Base-by-base conservation (phyloP, 306 rosid species). In the Cicer yamashitae region DNA sequence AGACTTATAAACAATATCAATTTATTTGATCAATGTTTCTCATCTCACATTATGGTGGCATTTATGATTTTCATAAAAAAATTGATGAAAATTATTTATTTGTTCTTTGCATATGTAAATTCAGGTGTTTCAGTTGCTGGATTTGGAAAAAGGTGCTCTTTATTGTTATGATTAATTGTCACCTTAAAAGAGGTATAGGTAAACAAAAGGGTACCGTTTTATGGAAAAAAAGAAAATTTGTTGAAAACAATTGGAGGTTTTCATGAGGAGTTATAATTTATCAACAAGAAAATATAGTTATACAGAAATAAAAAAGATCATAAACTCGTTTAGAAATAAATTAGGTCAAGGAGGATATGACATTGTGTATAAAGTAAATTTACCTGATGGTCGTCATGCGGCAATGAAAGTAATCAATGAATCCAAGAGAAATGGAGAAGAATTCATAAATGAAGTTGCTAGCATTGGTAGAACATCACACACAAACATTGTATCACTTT, bases 271-370 rank as follows among this genome's bases (percentile, higher is more conserved):
- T 25, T 3, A 25, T 25, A 25, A 25, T 25, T 25, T 25, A 3
- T 25, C 3, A 3, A 3, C 34, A 25, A 25, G 34, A 25, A 25
- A 3, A 25, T 25, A 25, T 25, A 25, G 34, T 25, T 25, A 25
- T 25, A 25, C 34, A 25, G 3, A 3, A 25, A 25, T 25, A 25
- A 25, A 25, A 25, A 25, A 3, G 4, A 25, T 25, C 34, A 25
- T 3, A 25, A 25, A 25, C 34, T 25, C 3, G 11, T 86, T 86
- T 13, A 11, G 1, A 6, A 3, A 74, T 15, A 74, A 61, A 61
- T 7, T 83, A 9, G 89, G 85, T 0, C 46, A 81, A 66, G 89
- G 87, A 46, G 91, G 84, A 41, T 87, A 43, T 61, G 88, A 88
- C 5, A n/a, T 44, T 10, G 88, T 86, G 0, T 84, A 81, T 43